Conservation (phyloP, 2,329 filamentous ascomycete species). For the Phialophora expanda region DNA sequence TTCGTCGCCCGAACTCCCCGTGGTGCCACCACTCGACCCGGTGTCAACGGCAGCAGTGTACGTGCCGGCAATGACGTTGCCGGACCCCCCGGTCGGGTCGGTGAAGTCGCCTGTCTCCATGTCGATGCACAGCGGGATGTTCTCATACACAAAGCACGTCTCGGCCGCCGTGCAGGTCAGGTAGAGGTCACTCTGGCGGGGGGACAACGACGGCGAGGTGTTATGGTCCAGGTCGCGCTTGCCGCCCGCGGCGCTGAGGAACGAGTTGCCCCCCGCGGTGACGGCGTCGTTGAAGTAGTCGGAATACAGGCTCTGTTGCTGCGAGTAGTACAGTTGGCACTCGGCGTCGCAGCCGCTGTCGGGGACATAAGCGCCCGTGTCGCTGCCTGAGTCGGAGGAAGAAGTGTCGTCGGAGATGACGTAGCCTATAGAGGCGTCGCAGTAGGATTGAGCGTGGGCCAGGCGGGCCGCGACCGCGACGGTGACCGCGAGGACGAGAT, state of each 20-base stretch:
- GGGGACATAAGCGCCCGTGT: not conserved
- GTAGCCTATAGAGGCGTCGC: not conserved
- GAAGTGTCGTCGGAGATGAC: not conserved
- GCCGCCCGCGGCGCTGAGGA: conserved; percentile 3
- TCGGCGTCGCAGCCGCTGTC: conserved; percentile 4
- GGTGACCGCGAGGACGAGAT: not conserved
- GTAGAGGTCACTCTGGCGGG: not conserved
- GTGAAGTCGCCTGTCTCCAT: not conserved
- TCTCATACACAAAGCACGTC: conserved; percentile 1
- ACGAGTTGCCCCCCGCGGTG: not conserved
- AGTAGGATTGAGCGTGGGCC: not conserved
- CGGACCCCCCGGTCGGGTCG: not conserved
- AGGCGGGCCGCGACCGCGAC: not conserved
- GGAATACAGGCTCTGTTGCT: not conserved
- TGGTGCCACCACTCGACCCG: not conserved
- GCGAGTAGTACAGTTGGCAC: conserved; percentile 2
- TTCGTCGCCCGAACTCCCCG: not conserved
- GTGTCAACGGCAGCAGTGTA: not conserved
- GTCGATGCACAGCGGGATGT: conserved; percentile 5
- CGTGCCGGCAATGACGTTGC: not conserved
- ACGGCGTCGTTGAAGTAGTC: conserved; percentile 7
- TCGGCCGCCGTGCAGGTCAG: conserved; percentile 1
- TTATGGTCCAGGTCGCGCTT: not conserved
- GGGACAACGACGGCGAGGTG: not conserved
- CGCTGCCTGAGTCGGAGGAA: not conserved